These are phyloP conservation scores for Pleurotus tuber-regium DNA, from an alignment of 768 basidiomycete genomes.

Conservation along the genomic window DNA sequence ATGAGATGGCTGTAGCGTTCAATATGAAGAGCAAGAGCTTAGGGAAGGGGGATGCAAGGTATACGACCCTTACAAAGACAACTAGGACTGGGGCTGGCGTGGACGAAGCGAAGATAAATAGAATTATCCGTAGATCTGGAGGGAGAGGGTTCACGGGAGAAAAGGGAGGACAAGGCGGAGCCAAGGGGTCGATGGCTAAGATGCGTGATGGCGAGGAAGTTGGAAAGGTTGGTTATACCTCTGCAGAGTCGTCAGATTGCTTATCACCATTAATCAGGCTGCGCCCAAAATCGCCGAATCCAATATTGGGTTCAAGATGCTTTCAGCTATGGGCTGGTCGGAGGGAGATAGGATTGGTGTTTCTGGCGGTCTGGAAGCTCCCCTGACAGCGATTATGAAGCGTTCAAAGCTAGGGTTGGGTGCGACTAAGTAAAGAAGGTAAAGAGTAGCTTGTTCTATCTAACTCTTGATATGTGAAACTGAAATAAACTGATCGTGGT, in stretches of 20 bases:
- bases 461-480: too few relatives aligned
- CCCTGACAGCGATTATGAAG: constrained; percentile 84
- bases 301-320: constrained; percentile 86
- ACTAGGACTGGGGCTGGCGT: constrained; percentile 50
- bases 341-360: constrained; percentile 78
- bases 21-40: constrained; percentile 75
- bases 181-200: constrained; percentile 15
- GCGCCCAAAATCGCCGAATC: constrained; percentile 78
- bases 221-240: constrained; percentile 73
- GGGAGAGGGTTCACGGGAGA: constrained; percentile 25
- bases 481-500: too few relatives aligned
- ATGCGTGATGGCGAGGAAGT: constrained; percentile 82
- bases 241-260: too few relatives aligned
- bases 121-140: constrained; percentile 36
- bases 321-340: constrained; percentile 89
- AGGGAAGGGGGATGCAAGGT: constrained; percentile 65
- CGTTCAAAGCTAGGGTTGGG: constrained; percentile 83
- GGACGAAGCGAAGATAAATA: constrained; percentile 59
- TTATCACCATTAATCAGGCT: constrained; percentile 45
- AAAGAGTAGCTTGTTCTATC: too few relatives aligned
- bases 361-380: constrained; percentile 62
- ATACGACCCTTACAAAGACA: constrained; percentile 76
- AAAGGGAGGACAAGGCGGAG: constrained; percentile 26
- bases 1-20: constrained; percentile 80
- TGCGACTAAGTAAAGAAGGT: constrained; percentile 35